A percentile compares a stretch with the other conserved stretches of the same genome.
Evolutionary conservation across 108 stramenopile genomes (phyloP).

Genomic region (Cyclostephanos invisitatus): DNA sequence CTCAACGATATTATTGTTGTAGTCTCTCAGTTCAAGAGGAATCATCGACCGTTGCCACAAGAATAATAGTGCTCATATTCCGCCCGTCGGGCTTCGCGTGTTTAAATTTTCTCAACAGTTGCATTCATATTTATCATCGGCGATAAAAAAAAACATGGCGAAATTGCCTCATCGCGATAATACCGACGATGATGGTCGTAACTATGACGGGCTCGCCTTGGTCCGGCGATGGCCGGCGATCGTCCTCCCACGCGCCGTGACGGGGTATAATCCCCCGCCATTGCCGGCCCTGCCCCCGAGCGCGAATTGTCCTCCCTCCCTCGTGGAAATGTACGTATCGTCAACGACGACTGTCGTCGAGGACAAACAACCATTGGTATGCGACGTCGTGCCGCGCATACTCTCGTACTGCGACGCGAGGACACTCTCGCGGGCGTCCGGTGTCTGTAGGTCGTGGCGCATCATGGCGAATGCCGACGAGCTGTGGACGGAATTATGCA

Average conservation of each 20-base stretch:
- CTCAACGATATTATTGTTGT: no score
- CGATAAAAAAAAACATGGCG: no score
- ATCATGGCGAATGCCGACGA: slow-evolving; percentile 36
- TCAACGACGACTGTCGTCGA: not conserved
- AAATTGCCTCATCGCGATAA: no score
- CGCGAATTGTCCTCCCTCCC: not conserved
- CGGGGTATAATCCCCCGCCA: not conserved
- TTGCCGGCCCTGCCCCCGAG: slow-evolving; percentile 12
- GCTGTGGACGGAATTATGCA: slow-evolving; percentile 54
- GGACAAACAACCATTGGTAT: slow-evolving; percentile 2
- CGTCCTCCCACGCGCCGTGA: not conserved
- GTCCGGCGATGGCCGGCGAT: no score
- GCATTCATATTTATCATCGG: no score
- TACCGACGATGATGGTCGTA: no score
- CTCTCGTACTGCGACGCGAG: slow-evolving; percentile 52
- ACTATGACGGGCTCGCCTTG: no score
- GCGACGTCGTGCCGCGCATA: slow-evolving; percentile 49
- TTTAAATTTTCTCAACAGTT: no score
- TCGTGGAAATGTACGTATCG: not conserved
- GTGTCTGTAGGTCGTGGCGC: slow-evolving; percentile 40
- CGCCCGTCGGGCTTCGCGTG: no score
- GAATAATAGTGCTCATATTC: no score
- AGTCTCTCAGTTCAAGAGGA: no score
- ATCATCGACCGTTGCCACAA: no score
- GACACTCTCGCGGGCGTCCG: slow-evolving; percentile 46